Evolutionary conservation across 768 basidiomycete genomes (phyloP).

Genomic region (Fomitopsis serialis): DNA sequence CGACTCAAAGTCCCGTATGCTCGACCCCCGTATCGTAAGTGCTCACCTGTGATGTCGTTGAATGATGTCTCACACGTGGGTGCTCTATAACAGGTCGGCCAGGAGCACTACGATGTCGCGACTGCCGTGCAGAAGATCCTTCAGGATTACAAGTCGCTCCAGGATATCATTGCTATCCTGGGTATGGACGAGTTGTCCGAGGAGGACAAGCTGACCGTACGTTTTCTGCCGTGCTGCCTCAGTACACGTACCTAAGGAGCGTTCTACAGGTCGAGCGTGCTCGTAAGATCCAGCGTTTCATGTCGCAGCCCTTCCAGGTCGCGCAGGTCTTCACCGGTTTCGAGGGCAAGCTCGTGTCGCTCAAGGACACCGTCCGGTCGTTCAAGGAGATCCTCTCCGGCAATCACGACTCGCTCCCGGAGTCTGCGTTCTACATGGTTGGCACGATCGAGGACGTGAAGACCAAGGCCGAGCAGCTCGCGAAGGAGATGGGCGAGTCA

Average conservation of each 20-base stretch:
- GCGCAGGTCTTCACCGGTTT: constrained; percentile 99
- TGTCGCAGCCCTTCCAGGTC: constrained; percentile 99
- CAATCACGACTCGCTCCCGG: constrained; percentile 82
- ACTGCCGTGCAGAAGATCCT: constrained; percentile 97
- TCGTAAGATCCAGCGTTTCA: constrained; percentile 98
- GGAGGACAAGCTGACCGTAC: constrained; percentile 97
- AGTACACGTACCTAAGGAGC: not conserved
- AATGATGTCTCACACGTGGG: not conserved
- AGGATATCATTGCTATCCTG: constrained; percentile 99
- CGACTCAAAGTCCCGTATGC: constrained; percentile 99
- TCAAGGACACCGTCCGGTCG: constrained; percentile 94
- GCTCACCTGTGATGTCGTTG: not conserved
- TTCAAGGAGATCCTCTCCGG: constrained; percentile 98
- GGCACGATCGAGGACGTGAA: constrained; percentile 98
- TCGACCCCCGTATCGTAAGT: constrained; percentile 96
- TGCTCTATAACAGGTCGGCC: constrained; percentile 50
- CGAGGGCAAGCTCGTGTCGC: constrained; percentile 92
- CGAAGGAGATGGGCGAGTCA: constrained; percentile 79
- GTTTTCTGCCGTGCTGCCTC: constrained; percentile 22
- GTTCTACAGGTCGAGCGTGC: constrained; percentile 81
- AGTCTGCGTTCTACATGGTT: constrained; percentile 98
- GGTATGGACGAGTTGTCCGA: constrained; percentile 99
- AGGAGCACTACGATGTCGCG: constrained; percentile 94
- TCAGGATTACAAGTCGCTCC: constrained; percentile 93
- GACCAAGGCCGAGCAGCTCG: constrained; percentile 94